Percentiles rank a stretch among this genome's conserved stretches.
phyloP scores from a whole-genome alignment of 176 grass and related monocot species.

The Zea luxurians region DNA sequence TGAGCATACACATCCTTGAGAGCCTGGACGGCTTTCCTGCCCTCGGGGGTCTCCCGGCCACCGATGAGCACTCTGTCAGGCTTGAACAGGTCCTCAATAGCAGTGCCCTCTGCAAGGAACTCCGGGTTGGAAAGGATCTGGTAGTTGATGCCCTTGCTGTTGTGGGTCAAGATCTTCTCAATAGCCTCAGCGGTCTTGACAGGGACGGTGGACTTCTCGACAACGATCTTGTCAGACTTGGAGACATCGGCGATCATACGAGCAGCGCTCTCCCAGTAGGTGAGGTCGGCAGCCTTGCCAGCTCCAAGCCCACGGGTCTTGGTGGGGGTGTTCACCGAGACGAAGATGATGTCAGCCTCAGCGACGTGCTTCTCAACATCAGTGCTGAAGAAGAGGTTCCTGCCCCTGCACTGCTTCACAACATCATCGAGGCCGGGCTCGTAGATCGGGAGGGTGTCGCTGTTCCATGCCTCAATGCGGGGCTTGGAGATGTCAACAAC shows the following conservation, averaged over 20 bases:
- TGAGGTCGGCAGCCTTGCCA: conserved; percentile 88
- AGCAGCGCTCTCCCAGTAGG: conserved; percentile 95
- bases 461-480: conserved; percentile 92
- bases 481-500: conserved; percentile 75
- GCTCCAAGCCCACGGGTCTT: conserved; percentile 92
- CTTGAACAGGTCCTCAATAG: conserved; percentile 74
- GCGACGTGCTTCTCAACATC: conserved; percentile 76
- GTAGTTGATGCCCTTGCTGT: conserved; percentile 95
- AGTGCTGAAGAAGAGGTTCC: conserved; percentile 91
- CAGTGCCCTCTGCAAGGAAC: conserved; percentile 86
- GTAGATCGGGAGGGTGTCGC: conserved; percentile 78
- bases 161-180: conserved; percentile 94
- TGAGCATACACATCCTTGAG: conserved; percentile 82
- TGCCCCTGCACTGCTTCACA: conserved; percentile 76
- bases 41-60: conserved; percentile 76
- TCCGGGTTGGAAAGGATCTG: conserved; percentile 97
- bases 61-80: conserved; percentile 87
- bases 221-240: conserved; percentile 91
- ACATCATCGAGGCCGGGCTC: conserved; percentile 86
- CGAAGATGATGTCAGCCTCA: conserved; percentile 88
- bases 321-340: conserved; percentile 87
- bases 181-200: conserved; percentile 93
- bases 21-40: conserved; percentile 67
- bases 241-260: conserved; percentile 94
- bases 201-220: conserved; percentile 95